Base-by-base conservation (phyloP, 192 early-diverging fungal genomes). In the Dispira simplex region DNA sequence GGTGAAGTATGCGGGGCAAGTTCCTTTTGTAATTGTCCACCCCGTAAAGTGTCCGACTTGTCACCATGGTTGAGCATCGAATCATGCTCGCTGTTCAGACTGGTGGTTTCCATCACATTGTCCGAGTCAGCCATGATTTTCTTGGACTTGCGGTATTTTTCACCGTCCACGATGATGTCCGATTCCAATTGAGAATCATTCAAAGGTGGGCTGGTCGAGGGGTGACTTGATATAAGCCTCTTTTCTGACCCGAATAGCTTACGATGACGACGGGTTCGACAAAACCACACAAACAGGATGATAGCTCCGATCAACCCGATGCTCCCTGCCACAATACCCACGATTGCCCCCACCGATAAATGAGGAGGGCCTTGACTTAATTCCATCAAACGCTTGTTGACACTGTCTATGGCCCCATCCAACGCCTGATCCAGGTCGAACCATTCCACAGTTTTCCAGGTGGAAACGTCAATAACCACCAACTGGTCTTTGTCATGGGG, bases 341-440 rank as follows among this genome's bases (percentile, higher is more conserved):
- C 25, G 59, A 62, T 62, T 39, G 59, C 59, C 39, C 59, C 59
- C 59, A 45, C 59, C 26, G 59, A 62, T 13, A 62, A 25, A 62
- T 25, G n/a, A 9, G 44, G 18, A 10, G 43, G 3, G 11, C 59
- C 59, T 39, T 62, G 11, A n/a, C 44, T 45, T 21, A 62, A 39
- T 11, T 20, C 12, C 44, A 62, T 14, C 12, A n/a, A 18, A 1
- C n/a, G n/a, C n/a, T 45, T 32, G n/a, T 62, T 62, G 43, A 62
- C 43, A 0, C 44, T 20, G 43, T 62, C 59, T n/a, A 13, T 21
- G 59, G 18, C 16, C 0, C 59, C 59, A 20, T 21, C n/a, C 26
- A 62, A 43, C 8, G 59, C 59, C 18, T n/a, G 20, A 14, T 44
- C n/a, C 59, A 62, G 44, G 43, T 44, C 32, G n/a, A 62, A 62